Conservation (phyloP, 331 rosid species). For the Saraca asoca region DNA sequence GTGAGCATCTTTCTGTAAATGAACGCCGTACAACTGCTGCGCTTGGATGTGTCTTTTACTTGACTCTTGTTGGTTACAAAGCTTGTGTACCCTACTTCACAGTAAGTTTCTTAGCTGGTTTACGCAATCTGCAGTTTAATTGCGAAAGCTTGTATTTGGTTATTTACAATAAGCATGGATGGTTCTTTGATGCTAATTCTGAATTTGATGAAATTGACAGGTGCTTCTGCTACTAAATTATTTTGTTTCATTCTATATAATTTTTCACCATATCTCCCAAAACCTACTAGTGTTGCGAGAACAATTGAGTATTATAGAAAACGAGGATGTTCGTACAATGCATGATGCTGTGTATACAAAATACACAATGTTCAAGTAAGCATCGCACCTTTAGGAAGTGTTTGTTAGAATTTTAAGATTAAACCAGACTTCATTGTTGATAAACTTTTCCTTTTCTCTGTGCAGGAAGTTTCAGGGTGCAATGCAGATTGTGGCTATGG, state of each 20-base stretch:
- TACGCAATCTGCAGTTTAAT: conserved; percentile 13
- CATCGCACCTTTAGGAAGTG: conserved; percentile 10
- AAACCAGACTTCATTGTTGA: conserved; percentile 26
- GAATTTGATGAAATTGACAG: conserved; percentile 48
- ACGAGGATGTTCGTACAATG: conserved; percentile 76
- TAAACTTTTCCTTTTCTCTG: conserved; percentile 17
- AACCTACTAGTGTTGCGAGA: conserved; percentile 69
- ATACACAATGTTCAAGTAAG: conserved; percentile 93
- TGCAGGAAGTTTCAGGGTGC: conserved; percentile 90
- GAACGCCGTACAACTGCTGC: conserved; percentile 90
- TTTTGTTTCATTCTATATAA: conserved; percentile 72
- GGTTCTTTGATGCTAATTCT: conserved; percentile 31
- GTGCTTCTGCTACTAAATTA: conserved; percentile 81
- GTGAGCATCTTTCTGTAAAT: conserved; percentile 77
- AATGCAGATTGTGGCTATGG: conserved; percentile 94
- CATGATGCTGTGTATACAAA: conserved; percentile 75
- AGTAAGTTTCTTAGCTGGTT: conserved; percentile 52
- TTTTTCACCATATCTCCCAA: conserved; percentile 84
- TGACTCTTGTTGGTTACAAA: conserved; percentile 87
- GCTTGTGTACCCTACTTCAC: conserved; percentile 90
- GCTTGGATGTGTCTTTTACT: conserved; percentile 87
- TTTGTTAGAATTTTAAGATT: conserved; percentile 1
- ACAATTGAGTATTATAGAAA: conserved; percentile 69
- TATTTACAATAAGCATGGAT: not conserved
- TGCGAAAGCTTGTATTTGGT: conserved; percentile 20